Evolutionary conservation across 1,284 basidiomycete species (phyloP), one percentile per base, ranked within the genome.

Genomic region (Trametes sp.): DNA sequence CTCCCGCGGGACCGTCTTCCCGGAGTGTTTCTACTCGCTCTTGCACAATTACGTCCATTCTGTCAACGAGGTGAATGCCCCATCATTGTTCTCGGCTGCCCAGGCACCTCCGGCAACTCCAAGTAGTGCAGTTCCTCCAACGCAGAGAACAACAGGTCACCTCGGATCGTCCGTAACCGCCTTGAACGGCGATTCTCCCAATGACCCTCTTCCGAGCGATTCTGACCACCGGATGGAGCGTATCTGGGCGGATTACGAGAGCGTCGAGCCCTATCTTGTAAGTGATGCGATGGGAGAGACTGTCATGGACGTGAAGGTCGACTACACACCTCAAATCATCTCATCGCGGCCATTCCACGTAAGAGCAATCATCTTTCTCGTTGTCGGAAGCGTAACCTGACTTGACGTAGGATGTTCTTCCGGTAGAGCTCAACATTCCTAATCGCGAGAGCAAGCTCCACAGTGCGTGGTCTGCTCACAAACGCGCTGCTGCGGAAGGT

Each of bases 1-100:
- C 0, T 90, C 89, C n/a, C 85, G 93, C 42, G 92, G 89, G 0
- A 84, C 82, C 2, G 89, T 95, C 41, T 95, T 99, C 68, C 96
- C 97, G 0, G 92, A 96, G 70, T 88, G 88, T 38, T 98, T 99
- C 75, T 98, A 98, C 76, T 92, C 94, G 5, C 98, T 97, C 76
- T 82, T 99, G 23, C 93, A 97, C 75, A 93, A 93, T 66, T 98
- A 98, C 69, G 85, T 94, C 51, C 85, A 89, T 0, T 89, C 94
- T 2, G 81, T 94, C 66, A 92, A 92, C 74, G 90, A 94, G 67
- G 81, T 88, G 14, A 80, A 87, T 2, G 70, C 80, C 10, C 75
- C 78, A 1, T 76, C 80, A 6, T 78, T 83, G 1, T 82, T 84
- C 67, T 70, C 80, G 3, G 73, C 77, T 6, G 73, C 81, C 4